Conservation (phyloP, 2,329 filamentous ascomycete species). For the Colletotrichum lupini region DNA sequence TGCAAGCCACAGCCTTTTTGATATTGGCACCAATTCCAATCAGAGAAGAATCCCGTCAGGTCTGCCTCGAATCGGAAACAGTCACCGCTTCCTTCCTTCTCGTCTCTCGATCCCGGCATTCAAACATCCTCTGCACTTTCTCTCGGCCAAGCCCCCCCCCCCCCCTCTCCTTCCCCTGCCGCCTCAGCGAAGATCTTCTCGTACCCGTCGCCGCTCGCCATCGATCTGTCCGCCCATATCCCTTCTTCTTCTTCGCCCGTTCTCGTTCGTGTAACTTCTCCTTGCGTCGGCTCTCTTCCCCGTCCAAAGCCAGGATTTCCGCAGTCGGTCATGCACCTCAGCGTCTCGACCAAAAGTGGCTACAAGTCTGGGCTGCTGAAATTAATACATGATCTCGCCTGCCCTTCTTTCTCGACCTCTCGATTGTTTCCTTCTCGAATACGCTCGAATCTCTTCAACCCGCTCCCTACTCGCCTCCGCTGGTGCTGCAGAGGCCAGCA, state of each 20-base stretch:
- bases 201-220: not conserved
- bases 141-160: not conserved
- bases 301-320: not conserved
- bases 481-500: conserved; percentile 6
- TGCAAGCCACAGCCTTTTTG: not conserved
- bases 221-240: conserved; percentile 9
- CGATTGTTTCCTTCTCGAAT: not conserved
- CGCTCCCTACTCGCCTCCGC: not conserved
- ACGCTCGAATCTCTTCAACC: not conserved
- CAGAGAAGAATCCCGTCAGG: not conserved
- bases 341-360: conserved; percentile 7
- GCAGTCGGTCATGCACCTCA: conserved; percentile 21
- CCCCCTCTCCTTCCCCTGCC: too few relatives aligned
- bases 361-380: conserved; percentile 24
- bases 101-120: not conserved
- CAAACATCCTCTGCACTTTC: not conserved
- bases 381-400: conserved; percentile 30
- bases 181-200: not conserved
- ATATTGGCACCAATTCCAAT: not conserved
- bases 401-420: not conserved
- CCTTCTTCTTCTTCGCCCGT: conserved; percentile 8
- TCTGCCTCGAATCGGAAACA: not conserved
- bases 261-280: conserved; percentile 20
- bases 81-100: not conserved
- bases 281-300: conserved; percentile 9